These are phyloP conservation scores for Acer yangbiense DNA, from an alignment of 345 rosid species.

Conservation along the genomic window DNA sequence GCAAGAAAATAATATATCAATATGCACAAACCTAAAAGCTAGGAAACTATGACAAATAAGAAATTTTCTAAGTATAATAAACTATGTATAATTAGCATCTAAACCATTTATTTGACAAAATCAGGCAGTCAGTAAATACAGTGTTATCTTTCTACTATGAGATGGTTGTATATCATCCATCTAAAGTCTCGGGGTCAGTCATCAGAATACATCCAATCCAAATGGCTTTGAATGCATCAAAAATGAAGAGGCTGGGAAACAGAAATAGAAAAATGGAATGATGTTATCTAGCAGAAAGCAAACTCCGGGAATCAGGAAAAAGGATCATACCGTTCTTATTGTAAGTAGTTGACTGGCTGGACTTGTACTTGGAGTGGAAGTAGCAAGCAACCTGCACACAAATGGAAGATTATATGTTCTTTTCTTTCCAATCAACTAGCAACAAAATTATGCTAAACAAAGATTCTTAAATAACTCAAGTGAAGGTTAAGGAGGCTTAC, in stretches of 20 bases:
- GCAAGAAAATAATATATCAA: not conserved
- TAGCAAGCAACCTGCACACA: conserved; percentile 75
- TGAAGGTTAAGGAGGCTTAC: conserved; percentile 38
- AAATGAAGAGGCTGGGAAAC: not conserved
- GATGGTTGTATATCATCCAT: not conserved
- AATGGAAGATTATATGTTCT: not conserved
- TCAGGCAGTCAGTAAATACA: not conserved
- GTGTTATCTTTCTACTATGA: not conserved
- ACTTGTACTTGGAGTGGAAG: conserved; percentile 84
- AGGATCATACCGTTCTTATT: conserved; percentile 62
- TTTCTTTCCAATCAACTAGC: not conserved
- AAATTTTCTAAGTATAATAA: not conserved
- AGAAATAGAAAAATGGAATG: not conserved
- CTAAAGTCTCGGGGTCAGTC: not conserved
- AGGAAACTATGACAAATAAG: not conserved
- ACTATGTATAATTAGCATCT: not conserved
- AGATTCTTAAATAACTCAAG: conserved; percentile 3
- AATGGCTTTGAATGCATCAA: not conserved
- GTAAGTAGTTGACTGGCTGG: conserved; percentile 71
- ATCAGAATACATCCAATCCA: not conserved
- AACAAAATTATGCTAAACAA: not conserved
- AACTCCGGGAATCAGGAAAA: not conserved
- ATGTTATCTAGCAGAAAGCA: not conserved
- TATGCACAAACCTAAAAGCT: not conserved
- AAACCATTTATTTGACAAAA: not conserved